A percentile compares a stretch with the other conserved stretches of the same genome.
Evolutionary conservation across 768 basidiomycete species (phyloP).

Genomic region (Mycena venus): DNA sequence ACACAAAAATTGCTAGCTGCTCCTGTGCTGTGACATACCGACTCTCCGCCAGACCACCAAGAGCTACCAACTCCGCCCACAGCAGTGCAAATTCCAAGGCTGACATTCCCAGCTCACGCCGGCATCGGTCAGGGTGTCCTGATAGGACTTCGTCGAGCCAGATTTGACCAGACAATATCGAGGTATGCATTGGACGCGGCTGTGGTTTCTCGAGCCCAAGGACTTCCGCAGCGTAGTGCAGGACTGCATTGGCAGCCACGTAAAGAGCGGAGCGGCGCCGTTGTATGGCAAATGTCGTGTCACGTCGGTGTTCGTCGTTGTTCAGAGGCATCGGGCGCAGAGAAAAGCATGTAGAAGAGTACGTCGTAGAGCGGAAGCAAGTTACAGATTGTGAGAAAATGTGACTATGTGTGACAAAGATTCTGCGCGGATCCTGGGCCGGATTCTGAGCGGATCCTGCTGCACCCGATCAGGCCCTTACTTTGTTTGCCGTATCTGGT

Average conservation of each 20-base stretch:
- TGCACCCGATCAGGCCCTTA: not conserved
- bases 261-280: not conserved
- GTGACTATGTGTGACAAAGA: no score
- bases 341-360: no score
- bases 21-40: no score
- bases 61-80: not conserved
- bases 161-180: conserved; percentile 17
- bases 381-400: no score
- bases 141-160: conserved; percentile 29
- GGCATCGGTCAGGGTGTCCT: conserved; percentile 26
- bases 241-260: conserved; percentile 9
- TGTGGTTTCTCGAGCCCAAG: not conserved
- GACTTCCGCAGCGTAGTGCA: no score
- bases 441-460: not conserved
- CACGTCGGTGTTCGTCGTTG: not conserved
- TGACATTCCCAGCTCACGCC: conserved; percentile 17
- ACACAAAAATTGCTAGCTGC: conserved; percentile 24
- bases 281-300: not conserved
- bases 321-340: no score
- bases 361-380: no score
- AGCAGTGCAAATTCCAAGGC: conserved; percentile 16
- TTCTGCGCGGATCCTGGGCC: no score
- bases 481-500: no score
- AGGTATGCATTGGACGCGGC: conserved; percentile 7
- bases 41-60: no score